Percentiles rank a stretch among this genome's conserved stretches.
phyloP scores from a whole-genome alignment of 2,329 filamentous ascomycete genomes.

The Fonsecaea monophora region DNA sequence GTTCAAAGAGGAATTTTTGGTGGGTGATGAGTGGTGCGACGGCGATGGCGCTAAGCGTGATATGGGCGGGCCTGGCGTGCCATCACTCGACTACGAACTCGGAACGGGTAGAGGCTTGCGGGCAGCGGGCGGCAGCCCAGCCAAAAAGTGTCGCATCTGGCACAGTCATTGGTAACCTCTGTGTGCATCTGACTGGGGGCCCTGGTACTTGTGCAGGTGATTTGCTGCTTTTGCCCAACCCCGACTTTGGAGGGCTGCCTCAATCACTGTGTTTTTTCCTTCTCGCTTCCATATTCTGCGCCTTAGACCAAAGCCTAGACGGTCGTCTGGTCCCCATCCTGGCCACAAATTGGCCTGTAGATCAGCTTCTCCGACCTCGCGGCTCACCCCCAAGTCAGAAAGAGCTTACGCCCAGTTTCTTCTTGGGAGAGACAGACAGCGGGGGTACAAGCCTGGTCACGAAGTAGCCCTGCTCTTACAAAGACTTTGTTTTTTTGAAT shows the following conservation, averaged over 20 bases:
- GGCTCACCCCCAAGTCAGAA: background rate
- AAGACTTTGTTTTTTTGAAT: slow-evolving; percentile 2
- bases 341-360: background rate
- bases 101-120: slow-evolving; percentile 8
- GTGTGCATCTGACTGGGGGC: background rate
- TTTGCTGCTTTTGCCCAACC: background rate
- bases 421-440: background rate
- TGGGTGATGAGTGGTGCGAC: background rate
- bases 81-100: slow-evolving; percentile 8
- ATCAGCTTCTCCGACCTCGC: background rate
- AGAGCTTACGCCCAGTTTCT: background rate
- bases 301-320: background rate
- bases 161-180: background rate
- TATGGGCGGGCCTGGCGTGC: background rate
- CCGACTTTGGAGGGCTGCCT: background rate
- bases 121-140: slow-evolving; percentile 1
- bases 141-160: background rate
- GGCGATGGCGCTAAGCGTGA: slow-evolving; percentile 4
- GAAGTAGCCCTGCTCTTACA: background rate
- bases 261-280: background rate
- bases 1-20: slow-evolving; percentile 4
- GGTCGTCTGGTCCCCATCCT: background rate
- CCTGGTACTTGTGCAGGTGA: background rate
- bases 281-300: background rate
- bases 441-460: background rate